Conservation (phyloP, 177 flowering plant genomes). For the Vitis hybrid region DNA sequence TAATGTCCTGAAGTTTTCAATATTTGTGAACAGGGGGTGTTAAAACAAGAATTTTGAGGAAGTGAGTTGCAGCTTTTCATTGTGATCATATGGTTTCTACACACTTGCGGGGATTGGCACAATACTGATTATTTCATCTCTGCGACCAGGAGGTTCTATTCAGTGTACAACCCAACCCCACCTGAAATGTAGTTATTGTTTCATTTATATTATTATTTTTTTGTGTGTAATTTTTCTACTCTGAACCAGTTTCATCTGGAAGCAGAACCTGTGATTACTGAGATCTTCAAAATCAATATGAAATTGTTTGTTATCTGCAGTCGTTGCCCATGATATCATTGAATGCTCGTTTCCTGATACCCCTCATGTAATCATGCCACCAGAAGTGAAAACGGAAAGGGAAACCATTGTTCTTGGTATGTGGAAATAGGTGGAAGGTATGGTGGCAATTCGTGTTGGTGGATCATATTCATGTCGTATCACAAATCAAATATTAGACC, state of each 20-base stretch:
- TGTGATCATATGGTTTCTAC: background rate
- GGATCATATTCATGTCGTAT: too few species aligned
- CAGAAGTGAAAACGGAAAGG: too few species aligned
- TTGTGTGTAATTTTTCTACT: constrained; percentile 4
- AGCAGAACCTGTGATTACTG: constrained; percentile 3
- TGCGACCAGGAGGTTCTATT: background rate
- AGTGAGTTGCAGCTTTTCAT: constrained; percentile 24
- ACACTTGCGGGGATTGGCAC: background rate
- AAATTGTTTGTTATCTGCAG: background rate
- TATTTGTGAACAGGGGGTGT: constrained; percentile 60
- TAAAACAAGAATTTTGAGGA: constrained; percentile 55
- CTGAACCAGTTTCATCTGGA: constrained; percentile 1
- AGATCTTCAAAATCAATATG: background rate
- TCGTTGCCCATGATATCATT: background rate
- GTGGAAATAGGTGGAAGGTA: too few species aligned
- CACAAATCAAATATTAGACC: too few species aligned
- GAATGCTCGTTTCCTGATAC: too few species aligned
- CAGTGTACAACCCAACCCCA: background rate
- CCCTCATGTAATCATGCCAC: background rate
- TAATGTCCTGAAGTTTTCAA: background rate
- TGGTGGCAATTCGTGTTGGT: too few species aligned
- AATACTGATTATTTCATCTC: constrained; percentile 13
- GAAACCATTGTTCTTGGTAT: too few species aligned
- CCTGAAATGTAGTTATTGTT: background rate
- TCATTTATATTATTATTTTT: background rate